A percentile compares a stretch with the other conserved stretches of the same genome.
These are phyloP conservation scores for Wickerhamomyces bisporus DNA, from an alignment of 805 yeast species.

Conservation along the genomic window DNA sequence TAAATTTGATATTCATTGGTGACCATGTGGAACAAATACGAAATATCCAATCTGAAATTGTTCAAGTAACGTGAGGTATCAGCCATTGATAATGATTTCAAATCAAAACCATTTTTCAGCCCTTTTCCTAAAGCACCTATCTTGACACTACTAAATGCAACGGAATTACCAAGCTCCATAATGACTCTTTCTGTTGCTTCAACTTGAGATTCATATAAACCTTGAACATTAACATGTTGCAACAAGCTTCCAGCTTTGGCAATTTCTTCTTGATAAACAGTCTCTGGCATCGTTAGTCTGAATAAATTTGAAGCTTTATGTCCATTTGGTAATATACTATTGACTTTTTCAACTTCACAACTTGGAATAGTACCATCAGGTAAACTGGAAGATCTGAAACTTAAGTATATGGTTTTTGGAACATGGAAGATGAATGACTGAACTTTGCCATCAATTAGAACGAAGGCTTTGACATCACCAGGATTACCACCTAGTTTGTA, in stretches of 20 bases:
- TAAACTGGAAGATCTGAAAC: constrained; percentile 46
- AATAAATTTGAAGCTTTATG: constrained; percentile 47
- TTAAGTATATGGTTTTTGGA: constrained; percentile 69
- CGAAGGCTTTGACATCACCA: constrained; percentile 76
- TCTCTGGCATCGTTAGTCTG: constrained; percentile 65
- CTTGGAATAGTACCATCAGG: constrained; percentile 40
- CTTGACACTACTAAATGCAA: constrained; percentile 60
- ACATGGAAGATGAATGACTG: constrained; percentile 70
- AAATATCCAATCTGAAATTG: constrained; percentile 48
- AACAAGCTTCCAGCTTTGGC: constrained; percentile 57
- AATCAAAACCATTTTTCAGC: constrained; percentile 75
- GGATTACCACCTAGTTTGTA: constrained; percentile 53
- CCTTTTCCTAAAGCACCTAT: constrained; percentile 88
- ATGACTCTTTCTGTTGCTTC: constrained; percentile 66
- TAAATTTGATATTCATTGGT: constrained; percentile 75
- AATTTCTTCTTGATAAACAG: constrained; percentile 48
- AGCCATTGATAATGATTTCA: constrained; percentile 44
- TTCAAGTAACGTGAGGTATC: constrained; percentile 50
- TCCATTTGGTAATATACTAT: constrained; percentile 68
- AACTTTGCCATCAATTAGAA: constrained; percentile 61
- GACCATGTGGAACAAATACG: constrained; percentile 63
- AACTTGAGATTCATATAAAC: constrained; percentile 74
- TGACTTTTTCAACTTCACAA: constrained; percentile 53
- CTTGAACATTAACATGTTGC: constrained; percentile 54
- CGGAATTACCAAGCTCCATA: constrained; percentile 70